These are phyloP conservation scores for Zygoascus biomembranicola DNA, from an alignment of 805 yeast species.

Conservation along the genomic window DNA sequence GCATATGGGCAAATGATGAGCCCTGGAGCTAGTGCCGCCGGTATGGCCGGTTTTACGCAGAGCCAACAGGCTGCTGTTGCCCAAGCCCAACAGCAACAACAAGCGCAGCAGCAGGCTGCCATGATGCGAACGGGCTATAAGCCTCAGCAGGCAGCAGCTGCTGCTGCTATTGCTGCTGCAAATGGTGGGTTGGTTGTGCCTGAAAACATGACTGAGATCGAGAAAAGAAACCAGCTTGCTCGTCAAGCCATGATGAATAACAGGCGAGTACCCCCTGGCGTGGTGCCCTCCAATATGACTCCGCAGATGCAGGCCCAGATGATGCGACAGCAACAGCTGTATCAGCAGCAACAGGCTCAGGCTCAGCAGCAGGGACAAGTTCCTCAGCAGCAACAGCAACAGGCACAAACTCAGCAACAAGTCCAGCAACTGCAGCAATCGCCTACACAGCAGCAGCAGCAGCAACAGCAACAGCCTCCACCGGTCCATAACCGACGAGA, in stretches of 20 bases:
- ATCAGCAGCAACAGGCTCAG: slow-evolving; percentile 21
- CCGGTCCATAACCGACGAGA: slow-evolving; percentile 6
- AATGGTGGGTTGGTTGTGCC: slow-evolving; percentile 7
- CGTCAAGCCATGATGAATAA: slow-evolving; percentile 24
- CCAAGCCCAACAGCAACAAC: slow-evolving; percentile 1
- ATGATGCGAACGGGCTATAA: background rate
- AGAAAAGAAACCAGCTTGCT: slow-evolving; percentile 22
- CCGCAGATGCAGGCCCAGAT: slow-evolving; percentile 17
- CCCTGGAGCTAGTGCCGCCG: slow-evolving; percentile 4
- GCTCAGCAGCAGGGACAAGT: slow-evolving; percentile 13
- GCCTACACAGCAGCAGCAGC: slow-evolving; percentile 19
- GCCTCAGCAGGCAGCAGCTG: slow-evolving; percentile 1
- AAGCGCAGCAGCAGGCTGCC: slow-evolving; percentile 1
- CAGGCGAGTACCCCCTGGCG: slow-evolving; percentile 16
- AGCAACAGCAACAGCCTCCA: slow-evolving; percentile 22
- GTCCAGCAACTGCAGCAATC: slow-evolving; percentile 13
- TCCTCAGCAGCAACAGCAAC: slow-evolving; percentile 6
- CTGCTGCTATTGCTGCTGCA: slow-evolving; percentile 5
- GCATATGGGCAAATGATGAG: slow-evolving; percentile 15
- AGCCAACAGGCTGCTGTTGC: slow-evolving; percentile 7
- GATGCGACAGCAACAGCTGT: slow-evolving; percentile 18
- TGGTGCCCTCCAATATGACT: slow-evolving; percentile 12
- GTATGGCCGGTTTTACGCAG: slow-evolving; percentile 3
- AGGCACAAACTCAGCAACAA: slow-evolving; percentile 9
- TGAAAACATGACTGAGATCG: slow-evolving; percentile 20